A percentile compares a stretch with the other conserved stretches of the same genome.
These are phyloP conservation scores for Ilyonectria sp. DNA, from an alignment of 2,329 filamentous ascomycete species.

Conservation along the genomic window DNA sequence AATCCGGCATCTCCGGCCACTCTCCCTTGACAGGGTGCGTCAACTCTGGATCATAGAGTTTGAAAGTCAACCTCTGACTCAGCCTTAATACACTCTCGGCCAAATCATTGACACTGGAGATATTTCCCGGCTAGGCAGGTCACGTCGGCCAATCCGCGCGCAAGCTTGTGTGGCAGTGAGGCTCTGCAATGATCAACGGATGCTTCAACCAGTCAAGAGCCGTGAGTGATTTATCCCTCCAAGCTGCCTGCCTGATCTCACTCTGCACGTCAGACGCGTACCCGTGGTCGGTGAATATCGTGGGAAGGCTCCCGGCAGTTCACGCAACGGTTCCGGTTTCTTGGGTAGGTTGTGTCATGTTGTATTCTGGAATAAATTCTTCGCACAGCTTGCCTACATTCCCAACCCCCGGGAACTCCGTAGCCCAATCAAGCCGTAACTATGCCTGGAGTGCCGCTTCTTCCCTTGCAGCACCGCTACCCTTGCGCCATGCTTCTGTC, in stretches of 20 bases:
- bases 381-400: slow-evolving; percentile 25
- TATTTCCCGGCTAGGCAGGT: slow-evolving; percentile 7
- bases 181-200: slow-evolving; percentile 17
- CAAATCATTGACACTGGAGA: slow-evolving; percentile 8
- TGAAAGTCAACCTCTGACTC: slow-evolving; percentile 18
- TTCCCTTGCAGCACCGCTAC: slow-evolving; percentile 70
- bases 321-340: background rate
- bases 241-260: slow-evolving; percentile 32
- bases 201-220: slow-evolving; percentile 5
- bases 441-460: slow-evolving; percentile 72
- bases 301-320: background rate
- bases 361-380: background rate
- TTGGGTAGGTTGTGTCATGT: background rate
- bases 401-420: background rate
- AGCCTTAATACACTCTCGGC: slow-evolving; percentile 5
- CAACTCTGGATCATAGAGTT: background rate
- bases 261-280: slow-evolving; percentile 30
- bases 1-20: background rate
- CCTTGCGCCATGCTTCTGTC: slow-evolving; percentile 67
- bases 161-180: slow-evolving; percentile 15
- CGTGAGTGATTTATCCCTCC: background rate
- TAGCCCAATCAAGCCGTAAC: background rate
- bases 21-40: background rate
- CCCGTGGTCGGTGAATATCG: slow-evolving; percentile 8
- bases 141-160: slow-evolving; percentile 4